Evolutionary conservation across 805 yeast genomes (phyloP).

Genomic region (Candida orba): DNA sequence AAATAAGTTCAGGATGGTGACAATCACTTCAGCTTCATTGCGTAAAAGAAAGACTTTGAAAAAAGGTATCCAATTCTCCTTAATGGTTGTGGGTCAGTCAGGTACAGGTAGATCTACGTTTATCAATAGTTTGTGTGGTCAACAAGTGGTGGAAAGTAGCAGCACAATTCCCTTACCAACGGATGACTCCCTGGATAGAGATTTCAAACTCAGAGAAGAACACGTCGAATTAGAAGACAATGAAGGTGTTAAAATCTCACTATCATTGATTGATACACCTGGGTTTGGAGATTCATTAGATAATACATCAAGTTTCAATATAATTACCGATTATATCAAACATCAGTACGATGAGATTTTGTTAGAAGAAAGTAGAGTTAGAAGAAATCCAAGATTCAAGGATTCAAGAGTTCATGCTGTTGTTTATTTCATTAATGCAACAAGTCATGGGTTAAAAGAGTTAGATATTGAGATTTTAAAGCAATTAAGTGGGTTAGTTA

Average conservation of each 20-base stretch:
- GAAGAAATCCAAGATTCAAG: constrained; percentile 78
- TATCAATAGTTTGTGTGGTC: constrained; percentile 85
- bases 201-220: constrained; percentile 64
- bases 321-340: constrained; percentile 69
- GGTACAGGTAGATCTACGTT: constrained; percentile 92
- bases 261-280: constrained; percentile 76
- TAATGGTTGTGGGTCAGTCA: constrained; percentile 81
- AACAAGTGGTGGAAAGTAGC: constrained; percentile 70
- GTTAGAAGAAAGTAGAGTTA: constrained; percentile 72
- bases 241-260: constrained; percentile 74
- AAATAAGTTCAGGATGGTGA: constrained; percentile 26
- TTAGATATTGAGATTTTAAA: constrained; percentile 76
- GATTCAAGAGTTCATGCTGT: constrained; percentile 78
- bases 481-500: constrained; percentile 70
- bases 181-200: constrained; percentile 42
- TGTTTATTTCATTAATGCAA: constrained; percentile 72
- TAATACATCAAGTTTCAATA: constrained; percentile 57
- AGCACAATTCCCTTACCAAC: constrained; percentile 50
- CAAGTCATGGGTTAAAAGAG: constrained; percentile 76
- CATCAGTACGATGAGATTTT: constrained; percentile 80
- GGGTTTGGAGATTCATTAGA: constrained; percentile 74
- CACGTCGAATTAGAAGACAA: constrained; percentile 80
- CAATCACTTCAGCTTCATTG: constrained; percentile 46
- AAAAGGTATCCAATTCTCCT: constrained; percentile 77
- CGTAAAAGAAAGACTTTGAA: constrained; percentile 76